Base-by-base conservation (phyloP, 2,329 filamentous ascomycete species). In the Epichloe coenophiala region DNA sequence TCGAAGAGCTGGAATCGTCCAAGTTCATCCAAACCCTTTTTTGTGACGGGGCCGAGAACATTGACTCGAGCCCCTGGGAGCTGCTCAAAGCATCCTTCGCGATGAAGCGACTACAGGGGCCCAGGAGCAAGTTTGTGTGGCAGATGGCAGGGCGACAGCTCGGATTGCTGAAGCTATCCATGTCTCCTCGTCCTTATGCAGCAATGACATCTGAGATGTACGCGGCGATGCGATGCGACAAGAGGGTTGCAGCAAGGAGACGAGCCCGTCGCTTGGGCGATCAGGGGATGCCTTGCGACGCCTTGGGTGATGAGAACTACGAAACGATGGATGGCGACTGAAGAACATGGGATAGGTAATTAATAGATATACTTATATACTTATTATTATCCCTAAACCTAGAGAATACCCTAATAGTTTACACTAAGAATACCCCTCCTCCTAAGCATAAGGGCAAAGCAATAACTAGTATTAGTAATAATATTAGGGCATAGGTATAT, bases 41-140 rank as follows among this genome's bases (percentile, higher is more conserved):
- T 5, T 59, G 8, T 8, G 27, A 2, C 61, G 57, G 57, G 57
- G 51, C 11, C 47, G 52, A 3, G 54, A 49, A 64, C 15, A 50
- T 55, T 0, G 41, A 57, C 1, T 62, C 66, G 11, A 70, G 66
- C 27, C 59, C 55, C 3, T 80, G 75, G 75, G 65, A 68, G 3
- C 59, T 76, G 3, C 60, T 79, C 15, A 75, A 76, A 51, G 77
- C 76, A 0, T 77, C 75, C 1, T 64, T 63, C 3, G 61, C 68
- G 3, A 78, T 76, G 58, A 69, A 68, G 41, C 40, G 63, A n/a
- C 37, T 64, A 68, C 55, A 47, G 53, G 0, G 36, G 15, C 3
- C 15, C 51, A 4, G 0, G 52, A 47, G 0, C 51, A 61, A 41
- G 0, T 71, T 78, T 48, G 58, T 66, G 1, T 80, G 74, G 73